Percentiles rank a stretch among this genome's conserved stretches.
Conservation (phyloP, 2,329 filamentous ascomycete species). For the Pseudogymnoascus sp. region DNA sequence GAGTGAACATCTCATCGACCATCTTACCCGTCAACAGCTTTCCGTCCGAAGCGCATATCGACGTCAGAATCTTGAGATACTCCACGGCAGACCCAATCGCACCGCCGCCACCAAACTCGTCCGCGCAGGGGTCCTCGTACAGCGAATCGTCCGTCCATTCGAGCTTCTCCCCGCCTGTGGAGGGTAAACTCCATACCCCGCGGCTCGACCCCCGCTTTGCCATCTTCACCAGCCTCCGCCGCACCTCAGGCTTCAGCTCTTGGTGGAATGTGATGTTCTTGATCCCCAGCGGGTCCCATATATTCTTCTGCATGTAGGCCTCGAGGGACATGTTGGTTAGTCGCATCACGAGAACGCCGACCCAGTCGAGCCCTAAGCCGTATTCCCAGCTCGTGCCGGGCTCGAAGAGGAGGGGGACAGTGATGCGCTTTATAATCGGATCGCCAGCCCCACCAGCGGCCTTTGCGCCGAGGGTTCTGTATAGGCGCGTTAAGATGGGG, state of each 20-base stretch:
- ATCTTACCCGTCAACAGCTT: constrained; percentile 36
- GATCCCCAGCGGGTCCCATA: constrained; percentile 21
- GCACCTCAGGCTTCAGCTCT: constrained; percentile 19
- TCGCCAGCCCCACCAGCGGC: not conserved
- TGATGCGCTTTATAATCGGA: not conserved
- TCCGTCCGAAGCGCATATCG: constrained; percentile 41
- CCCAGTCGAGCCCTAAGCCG: constrained; percentile 45
- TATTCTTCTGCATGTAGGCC: constrained; percentile 17
- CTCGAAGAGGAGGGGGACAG: constrained; percentile 49
- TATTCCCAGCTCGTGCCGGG: constrained; percentile 57
- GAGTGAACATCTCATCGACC: constrained; percentile 37
- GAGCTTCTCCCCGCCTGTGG: constrained; percentile 7
- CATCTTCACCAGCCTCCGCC: constrained; percentile 16
- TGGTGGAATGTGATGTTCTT: constrained; percentile 17
- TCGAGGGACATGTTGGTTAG: constrained; percentile 16
- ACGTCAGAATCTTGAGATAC: constrained; percentile 38
- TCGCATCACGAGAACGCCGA: constrained; percentile 41
- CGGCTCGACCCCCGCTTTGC: constrained; percentile 5
- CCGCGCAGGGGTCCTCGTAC: constrained; percentile 13
- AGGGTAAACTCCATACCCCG: not conserved
- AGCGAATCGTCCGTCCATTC: constrained; percentile 8
- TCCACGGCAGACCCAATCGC: constrained; percentile 30
- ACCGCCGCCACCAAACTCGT: constrained; percentile 31
- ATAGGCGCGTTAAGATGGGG: constrained; percentile 11
- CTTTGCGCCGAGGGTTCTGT: constrained; percentile 2